phyloP scores from a whole-genome alignment of 2,329 filamentous ascomycete species.

The Sporothrix dimorphospora region DNA sequence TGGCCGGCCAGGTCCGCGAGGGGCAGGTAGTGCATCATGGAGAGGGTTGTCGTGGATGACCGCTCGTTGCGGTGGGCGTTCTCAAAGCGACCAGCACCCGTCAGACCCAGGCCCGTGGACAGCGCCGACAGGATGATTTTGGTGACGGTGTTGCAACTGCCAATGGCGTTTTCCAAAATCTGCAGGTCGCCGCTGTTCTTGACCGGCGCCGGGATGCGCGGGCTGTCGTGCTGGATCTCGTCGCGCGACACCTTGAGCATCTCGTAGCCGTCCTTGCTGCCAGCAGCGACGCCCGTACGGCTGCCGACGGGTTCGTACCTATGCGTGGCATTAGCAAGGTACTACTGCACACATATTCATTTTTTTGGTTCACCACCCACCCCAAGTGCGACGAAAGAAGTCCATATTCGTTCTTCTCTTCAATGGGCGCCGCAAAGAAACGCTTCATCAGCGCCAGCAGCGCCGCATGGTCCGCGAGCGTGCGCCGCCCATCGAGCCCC shows the following conservation, averaged over 20 bases:
- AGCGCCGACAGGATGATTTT: slow-evolving; percentile 56
- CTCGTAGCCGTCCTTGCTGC: slow-evolving; percentile 57
- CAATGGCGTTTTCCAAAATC: slow-evolving; percentile 54
- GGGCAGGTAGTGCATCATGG: slow-evolving; percentile 59
- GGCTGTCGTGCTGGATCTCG: slow-evolving; percentile 53
- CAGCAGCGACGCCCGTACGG: slow-evolving; percentile 51
- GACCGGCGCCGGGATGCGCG: slow-evolving; percentile 51
- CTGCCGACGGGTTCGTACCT: slow-evolving; percentile 55
- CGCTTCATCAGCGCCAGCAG: slow-evolving; percentile 58
- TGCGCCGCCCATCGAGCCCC: slow-evolving; percentile 56
- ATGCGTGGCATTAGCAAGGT: neutral
- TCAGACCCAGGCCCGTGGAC: slow-evolving; percentile 51
- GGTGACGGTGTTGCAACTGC: slow-evolving; percentile 54
- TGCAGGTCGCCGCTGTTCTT: slow-evolving; percentile 53
- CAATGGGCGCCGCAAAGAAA: slow-evolving; percentile 57
- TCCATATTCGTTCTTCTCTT: slow-evolving; percentile 60
- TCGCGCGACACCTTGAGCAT: slow-evolving; percentile 56
- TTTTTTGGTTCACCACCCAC: slow-evolving; percentile 37
- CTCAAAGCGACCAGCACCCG: slow-evolving; percentile 52
- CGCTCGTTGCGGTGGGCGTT: slow-evolving; percentile 55
- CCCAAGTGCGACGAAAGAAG: slow-evolving; percentile 58
- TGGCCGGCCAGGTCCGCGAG: slow-evolving; percentile 41
- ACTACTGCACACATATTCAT: too few relatives aligned
- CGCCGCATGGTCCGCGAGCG: slow-evolving; percentile 56
- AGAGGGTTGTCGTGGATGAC: slow-evolving; percentile 54